Evolutionary conservation across 1,139 yeast genomes (phyloP), one percentile per base, ranked within the genome.

Genomic region (Blastobotrys apis): DNA sequence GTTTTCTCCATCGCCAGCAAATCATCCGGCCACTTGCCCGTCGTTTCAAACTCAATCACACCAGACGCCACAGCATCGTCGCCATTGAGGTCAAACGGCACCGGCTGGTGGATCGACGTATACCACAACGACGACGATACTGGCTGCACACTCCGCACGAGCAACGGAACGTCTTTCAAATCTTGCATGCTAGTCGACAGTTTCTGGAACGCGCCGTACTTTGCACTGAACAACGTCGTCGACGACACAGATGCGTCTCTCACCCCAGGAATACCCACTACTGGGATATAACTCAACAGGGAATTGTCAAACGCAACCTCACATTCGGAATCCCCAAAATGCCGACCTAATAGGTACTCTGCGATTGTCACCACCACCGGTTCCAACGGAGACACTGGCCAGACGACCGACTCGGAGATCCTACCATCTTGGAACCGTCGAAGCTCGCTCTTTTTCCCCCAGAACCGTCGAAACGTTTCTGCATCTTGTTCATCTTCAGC

Each of bases 21-120:
- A 62, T 92, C 96, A 64, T 86, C 95, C 1, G 99, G 98, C 99
- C 98, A 94, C 63, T 81, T 80, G n/a, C 80, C 74, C 1, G 96
- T 84, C 3, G 85, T 72, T 67, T 94, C 98, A 64, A 94, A 87
- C 64, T 88, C 95, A 38, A 94, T 64, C 10, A 90, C 74, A 21
- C 82, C 80, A 41, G 84, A 88, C 53, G 84, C 86, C 72, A 86
- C 78, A 55, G 84, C 84, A 59, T 86, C 90, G 55, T 78, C 82
- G 1, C 86, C 75, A 3, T 69, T 66, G 39, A 73, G 63, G 13
- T 94, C 92, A 68, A 77, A 86, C 33, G 96, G 95, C 32, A 81
- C 86, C 0, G 97, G 97, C 53, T 79, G 81, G 49, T 81, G 72
- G 10, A 83, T 58, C 1, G 95, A 81, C 0, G 96, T 74, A 54